These are phyloP conservation scores for Ophiocordyceps camponoti-leonardi DNA, from an alignment of 2,329 filamentous ascomycete species.

Conservation along the genomic window DNA sequence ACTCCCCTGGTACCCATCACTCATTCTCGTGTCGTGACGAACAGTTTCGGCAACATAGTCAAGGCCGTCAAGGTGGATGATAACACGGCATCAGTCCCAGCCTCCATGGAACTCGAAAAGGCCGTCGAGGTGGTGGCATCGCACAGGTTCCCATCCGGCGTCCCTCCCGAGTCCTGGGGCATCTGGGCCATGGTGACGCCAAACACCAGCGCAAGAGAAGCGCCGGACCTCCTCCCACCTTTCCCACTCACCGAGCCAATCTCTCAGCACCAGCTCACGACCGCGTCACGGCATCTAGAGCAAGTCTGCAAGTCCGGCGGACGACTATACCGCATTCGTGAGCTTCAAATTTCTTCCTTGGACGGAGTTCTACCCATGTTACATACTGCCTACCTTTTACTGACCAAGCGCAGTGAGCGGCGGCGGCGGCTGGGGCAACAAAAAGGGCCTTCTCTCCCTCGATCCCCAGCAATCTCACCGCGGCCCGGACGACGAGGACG, in stretches of 20 bases:
- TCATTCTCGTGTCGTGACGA: slow-evolving; percentile 39
- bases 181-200: slow-evolving; percentile 62
- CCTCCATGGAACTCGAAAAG: slow-evolving; percentile 54
- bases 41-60: slow-evolving; percentile 65
- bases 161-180: slow-evolving; percentile 30
- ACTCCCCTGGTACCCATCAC: slow-evolving; percentile 46
- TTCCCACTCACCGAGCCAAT: slow-evolving; percentile 1
- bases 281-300: slow-evolving; percentile 13
- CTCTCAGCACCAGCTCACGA: slow-evolving; percentile 6
- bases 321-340: slow-evolving; percentile 24
- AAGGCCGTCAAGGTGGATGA: slow-evolving; percentile 39
- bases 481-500: slow-evolving; percentile 26
- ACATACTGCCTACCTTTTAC: too few species aligned
- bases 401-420: slow-evolving; percentile 41
- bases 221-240: slow-evolving; percentile 3
- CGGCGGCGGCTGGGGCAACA: slow-evolving; percentile 70
- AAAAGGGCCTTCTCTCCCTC: slow-evolving; percentile 61
- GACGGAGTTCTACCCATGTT: neutral
- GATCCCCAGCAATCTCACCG: slow-evolving; percentile 48
- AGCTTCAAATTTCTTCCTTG: neutral
- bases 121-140: slow-evolving; percentile 43
- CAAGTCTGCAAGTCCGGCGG: slow-evolving; percentile 23
- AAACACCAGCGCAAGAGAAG: slow-evolving; percentile 1
- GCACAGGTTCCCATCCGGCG: slow-evolving; percentile 8
- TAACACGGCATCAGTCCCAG: slow-evolving; percentile 29